Percentiles rank a stretch among this genome's conserved stretches.
These are phyloP conservation scores for Suillus weaverae DNA, from an alignment of 768 basidiomycete species.

Conservation along the genomic window DNA sequence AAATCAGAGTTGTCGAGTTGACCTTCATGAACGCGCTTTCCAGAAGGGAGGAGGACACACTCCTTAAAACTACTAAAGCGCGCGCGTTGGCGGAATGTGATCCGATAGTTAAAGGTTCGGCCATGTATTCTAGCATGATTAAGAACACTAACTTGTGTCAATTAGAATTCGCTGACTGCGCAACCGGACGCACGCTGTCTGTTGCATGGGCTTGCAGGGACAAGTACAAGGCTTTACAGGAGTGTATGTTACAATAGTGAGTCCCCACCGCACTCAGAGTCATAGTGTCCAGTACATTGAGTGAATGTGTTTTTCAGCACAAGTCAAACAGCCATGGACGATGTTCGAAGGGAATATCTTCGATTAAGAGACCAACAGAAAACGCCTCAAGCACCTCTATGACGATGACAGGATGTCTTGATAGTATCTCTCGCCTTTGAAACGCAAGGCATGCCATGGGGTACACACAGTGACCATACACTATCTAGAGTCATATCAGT, in stretches of 20 bases:
- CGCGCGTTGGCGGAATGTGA: slow-evolving; percentile 80
- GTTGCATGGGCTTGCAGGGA: slow-evolving; percentile 83
- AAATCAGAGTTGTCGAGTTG: not conserved
- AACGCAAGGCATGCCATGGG: not conserved
- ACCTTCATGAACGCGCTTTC: slow-evolving; percentile 76
- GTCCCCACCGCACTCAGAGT: slow-evolving; percentile 32
- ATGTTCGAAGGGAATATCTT: slow-evolving; percentile 70
- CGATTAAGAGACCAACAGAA: slow-evolving; percentile 53
- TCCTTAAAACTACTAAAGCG: slow-evolving; percentile 79
- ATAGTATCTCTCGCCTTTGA: not conserved
- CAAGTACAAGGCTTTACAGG: slow-evolving; percentile 67
- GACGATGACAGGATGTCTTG: not conserved
- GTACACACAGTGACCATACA: not conserved
- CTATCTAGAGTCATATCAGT: too few relatives aligned
- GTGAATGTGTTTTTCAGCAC: slow-evolving; percentile 46
- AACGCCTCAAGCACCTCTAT: not conserved
- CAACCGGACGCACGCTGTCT: slow-evolving; percentile 75
- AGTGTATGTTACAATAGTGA: slow-evolving; percentile 80
- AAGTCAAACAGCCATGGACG: slow-evolving; percentile 71
- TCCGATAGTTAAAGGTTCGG: slow-evolving; percentile 62
- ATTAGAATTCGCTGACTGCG: slow-evolving; percentile 83
- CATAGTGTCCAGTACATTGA: too few relatives aligned
- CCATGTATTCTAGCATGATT: not conserved
- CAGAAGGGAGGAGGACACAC: slow-evolving; percentile 83
- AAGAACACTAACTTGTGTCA: not conserved